Evolutionary conservation across 805 yeast species (phyloP), one percentile per base, ranked within the genome.

Genomic region (Candida caryicola): DNA sequence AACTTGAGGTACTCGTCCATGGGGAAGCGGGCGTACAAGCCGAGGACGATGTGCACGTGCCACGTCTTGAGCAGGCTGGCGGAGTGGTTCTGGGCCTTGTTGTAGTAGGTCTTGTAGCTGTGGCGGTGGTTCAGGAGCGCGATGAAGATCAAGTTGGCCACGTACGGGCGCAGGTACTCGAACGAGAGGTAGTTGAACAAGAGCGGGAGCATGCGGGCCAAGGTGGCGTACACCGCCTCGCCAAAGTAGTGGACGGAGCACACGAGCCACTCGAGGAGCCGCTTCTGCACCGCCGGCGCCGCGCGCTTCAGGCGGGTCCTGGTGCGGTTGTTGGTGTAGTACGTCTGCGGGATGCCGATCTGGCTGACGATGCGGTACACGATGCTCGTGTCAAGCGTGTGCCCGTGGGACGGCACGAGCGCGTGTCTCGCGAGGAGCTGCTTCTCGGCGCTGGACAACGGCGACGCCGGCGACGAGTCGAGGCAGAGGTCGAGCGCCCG

Each of bases 11-110:
- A 45, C 13, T 50, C 54, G 37, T 64, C 71, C 23, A 47, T 40
- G 14, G 71, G 71, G 39, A 64, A 64, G 31, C 55, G 56, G 2
- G 34, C 28, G 32, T 41, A 50, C 29, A 64, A 49, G 23, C 59
- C 65, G 1, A 55, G 54, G 7, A 57, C 59, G 14, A 51, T 39
- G 34, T 57, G 53, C 12, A 62, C 50, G 19, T 64, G 64, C 69
- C 69, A 64, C 5, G 34, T 34, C 23, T 46, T 46, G 13, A 41
- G 32, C n/a, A 8, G 27, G 13, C 29, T 29, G 16, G 35, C 19
- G 4, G 29, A n/a, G 15, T 32, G 40, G 9, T 12, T 27, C 15
- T 32, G 18, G 13, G 27, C 30, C 13, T 34, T 21, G 17, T 42
- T 42, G 17, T 17, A 31, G n/a, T 23, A 37, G n/a, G 44, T 41